Conservation (phyloP, 345 rosid species). For the Ceriops zippeliana region DNA sequence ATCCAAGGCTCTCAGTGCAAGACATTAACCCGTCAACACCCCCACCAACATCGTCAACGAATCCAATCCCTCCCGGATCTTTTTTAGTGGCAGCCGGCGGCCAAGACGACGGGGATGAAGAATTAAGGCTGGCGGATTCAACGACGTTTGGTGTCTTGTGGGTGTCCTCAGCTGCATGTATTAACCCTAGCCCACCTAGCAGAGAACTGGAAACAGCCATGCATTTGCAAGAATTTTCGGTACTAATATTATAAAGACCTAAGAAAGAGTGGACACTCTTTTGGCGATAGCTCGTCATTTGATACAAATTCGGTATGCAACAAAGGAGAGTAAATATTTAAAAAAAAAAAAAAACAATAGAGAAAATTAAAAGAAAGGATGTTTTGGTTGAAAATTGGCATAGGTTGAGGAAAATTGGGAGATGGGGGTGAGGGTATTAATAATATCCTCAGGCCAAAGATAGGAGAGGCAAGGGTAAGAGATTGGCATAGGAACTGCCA, state of each 20-base stretch:
- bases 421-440: constrained; percentile 32
- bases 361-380: neutral
- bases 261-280: constrained; percentile 49
- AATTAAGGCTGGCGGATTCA: constrained; percentile 29
- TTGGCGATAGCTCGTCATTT: constrained; percentile 49
- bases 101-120: neutral
- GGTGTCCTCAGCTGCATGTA: constrained; percentile 21
- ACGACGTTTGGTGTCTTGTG: constrained; percentile 31
- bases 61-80: constrained; percentile 38
- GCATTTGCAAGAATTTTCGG: constrained; percentile 13
- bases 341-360: neutral
- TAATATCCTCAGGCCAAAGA: constrained; percentile 39
- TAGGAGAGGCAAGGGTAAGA: constrained; percentile 12
- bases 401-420: neutral
- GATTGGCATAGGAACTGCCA: constrained; percentile 38
- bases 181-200: constrained; percentile 32
- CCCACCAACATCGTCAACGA: constrained; percentile 46
- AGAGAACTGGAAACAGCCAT: neutral
- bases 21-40: constrained; percentile 55
- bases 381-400: neutral
- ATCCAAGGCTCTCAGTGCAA: constrained; percentile 85
- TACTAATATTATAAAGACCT: neutral
- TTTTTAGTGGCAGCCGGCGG: constrained; percentile 13
- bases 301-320: neutral
- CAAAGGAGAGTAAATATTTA: neutral